Evolutionary conservation across 2,329 filamentous ascomycete genomes (phyloP).

Genomic region (Fusarium sarcochroum): DNA sequence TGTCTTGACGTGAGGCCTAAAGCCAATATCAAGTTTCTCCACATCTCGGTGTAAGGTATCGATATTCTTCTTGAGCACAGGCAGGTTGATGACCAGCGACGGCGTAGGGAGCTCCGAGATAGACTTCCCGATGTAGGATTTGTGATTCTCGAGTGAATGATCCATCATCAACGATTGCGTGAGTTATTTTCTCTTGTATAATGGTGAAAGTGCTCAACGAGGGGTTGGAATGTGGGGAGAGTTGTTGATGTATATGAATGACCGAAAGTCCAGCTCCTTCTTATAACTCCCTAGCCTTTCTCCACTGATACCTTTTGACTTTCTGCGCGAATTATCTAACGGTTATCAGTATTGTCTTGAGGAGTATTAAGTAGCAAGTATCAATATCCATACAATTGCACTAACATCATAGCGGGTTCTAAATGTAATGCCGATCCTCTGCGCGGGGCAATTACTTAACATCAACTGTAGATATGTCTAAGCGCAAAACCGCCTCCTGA

Average conservation of each 20-base stretch:
- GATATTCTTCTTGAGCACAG: conserved; percentile 56
- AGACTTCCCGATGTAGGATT: conserved; percentile 54
- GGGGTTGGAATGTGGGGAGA: conserved; percentile 5
- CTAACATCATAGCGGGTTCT: conserved; percentile 5
- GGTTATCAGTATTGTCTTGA: neutral
- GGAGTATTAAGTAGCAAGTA: neutral
- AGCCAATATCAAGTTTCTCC: conserved; percentile 54
- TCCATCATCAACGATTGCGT: conserved; percentile 40
- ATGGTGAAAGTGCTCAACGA: conserved; percentile 12
- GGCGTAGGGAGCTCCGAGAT: conserved; percentile 56
- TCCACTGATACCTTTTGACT: neutral
- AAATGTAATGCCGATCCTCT: conserved; percentile 6
- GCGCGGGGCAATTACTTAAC: conserved; percentile 1
- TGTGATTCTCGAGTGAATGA: conserved; percentile 48
- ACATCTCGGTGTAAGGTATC: conserved; percentile 56
- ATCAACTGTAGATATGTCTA: neutral
- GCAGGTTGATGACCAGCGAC: conserved; percentile 56
- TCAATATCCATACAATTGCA: neutral
- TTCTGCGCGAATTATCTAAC: neutral
- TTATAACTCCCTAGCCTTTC: neutral
- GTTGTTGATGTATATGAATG: neutral
- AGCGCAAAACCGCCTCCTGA: too few relatives aligned
- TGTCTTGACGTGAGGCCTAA: conserved; percentile 62
- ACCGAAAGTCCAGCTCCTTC: neutral
- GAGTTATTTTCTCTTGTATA: neutral